phyloP scores from a whole-genome alignment of 1,284 basidiomycete species.

The Rhodofomes roseus region DNA sequence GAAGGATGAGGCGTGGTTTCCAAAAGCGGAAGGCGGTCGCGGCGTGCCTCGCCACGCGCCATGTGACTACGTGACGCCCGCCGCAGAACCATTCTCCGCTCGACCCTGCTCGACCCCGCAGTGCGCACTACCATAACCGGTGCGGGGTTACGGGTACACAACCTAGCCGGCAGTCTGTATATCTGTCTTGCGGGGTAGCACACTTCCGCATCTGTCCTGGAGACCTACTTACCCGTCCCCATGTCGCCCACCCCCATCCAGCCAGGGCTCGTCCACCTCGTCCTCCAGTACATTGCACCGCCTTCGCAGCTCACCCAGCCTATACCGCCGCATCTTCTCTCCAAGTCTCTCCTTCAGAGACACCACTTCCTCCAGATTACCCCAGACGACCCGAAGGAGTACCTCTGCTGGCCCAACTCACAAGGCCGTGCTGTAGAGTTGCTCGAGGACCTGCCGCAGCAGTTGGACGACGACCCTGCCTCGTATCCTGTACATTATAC shows the following conservation, averaged over 20 bases:
- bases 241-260: conserved; percentile 36
- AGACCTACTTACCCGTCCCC: conserved; percentile 6
- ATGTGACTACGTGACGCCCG: background rate
- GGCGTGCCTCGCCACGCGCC: background rate
- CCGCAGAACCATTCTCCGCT: background rate
- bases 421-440: conserved; percentile 33
- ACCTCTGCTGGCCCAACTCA: conserved; percentile 64
- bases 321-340: conserved; percentile 60
- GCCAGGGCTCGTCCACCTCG: conserved; percentile 37
- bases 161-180: background rate
- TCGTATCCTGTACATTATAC: conserved; percentile 49
- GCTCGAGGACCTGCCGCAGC: conserved; percentile 40
- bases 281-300: conserved; percentile 59
- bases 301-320: conserved; percentile 42
- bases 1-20: background rate
- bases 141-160: background rate
- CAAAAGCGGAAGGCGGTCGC: background rate
- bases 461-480: conserved; percentile 31
- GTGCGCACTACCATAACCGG: too few species aligned
- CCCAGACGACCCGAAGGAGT: conserved; percentile 46
- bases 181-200: background rate
- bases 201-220: background rate
- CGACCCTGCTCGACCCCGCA: background rate
- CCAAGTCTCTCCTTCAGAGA: conserved; percentile 54
- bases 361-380: conserved; percentile 61